Percentiles rank a stretch among this genome's conserved stretches.
Evolutionary conservation across 2,329 filamentous ascomycete species (phyloP).

Genomic region (Bipolaris bicolor): DNA sequence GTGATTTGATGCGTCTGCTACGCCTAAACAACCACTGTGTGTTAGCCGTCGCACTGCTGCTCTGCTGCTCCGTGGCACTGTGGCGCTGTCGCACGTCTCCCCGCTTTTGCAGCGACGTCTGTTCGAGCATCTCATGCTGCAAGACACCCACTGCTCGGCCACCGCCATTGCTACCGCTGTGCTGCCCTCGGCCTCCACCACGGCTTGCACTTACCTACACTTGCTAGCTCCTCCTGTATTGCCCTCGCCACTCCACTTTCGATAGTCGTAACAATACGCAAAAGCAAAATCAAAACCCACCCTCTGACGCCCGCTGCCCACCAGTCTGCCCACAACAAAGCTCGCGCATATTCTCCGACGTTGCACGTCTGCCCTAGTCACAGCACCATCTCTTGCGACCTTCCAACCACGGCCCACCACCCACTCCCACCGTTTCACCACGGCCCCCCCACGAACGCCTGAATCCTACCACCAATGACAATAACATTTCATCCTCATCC

Average conservation of each 20-base stretch:
- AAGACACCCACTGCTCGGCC: background rate
- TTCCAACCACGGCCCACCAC: background rate
- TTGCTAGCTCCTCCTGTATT: too few relatives aligned
- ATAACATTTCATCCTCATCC: background rate
- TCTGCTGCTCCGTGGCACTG: slow-evolving; percentile 3
- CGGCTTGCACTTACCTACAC: background rate
- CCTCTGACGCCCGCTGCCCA: background rate
- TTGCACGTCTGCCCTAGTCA: slow-evolving; percentile 3
- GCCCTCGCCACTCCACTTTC: too few relatives aligned
- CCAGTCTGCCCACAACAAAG: background rate
- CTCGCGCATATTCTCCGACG: slow-evolving; percentile 19
- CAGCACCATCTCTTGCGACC: too few relatives aligned
- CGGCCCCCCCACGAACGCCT: background rate
- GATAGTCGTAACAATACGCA: too few relatives aligned
- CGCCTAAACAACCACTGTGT: slow-evolving; percentile 6
- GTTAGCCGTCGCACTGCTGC: slow-evolving; percentile 9
- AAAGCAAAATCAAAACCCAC: background rate
- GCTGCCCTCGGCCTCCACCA: background rate
- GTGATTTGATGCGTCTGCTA: background rate
- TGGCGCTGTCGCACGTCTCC: slow-evolving; percentile 9
- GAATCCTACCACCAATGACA: background rate
- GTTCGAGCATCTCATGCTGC: background rate
- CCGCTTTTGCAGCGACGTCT: slow-evolving; percentile 10
- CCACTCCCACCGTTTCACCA: background rate
- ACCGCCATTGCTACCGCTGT: background rate